Percentiles rank a stretch among this genome's conserved stretches.
phyloP scores from a whole-genome alignment of 169 alveolate genomes.

The Cryptosporidium sp. region DNA sequence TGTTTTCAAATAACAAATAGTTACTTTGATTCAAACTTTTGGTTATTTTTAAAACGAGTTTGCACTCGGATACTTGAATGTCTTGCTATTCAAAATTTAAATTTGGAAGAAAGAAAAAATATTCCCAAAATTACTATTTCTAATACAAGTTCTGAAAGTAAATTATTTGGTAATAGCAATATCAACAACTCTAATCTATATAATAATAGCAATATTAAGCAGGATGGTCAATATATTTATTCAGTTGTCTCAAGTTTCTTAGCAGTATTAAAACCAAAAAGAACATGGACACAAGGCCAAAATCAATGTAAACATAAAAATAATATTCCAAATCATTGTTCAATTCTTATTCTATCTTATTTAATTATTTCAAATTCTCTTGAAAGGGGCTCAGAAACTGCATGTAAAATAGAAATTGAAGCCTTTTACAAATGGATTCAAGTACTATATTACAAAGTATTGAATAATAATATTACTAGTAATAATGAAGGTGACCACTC shows the following conservation, averaged over 20 bases:
- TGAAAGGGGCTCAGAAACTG: background rate
- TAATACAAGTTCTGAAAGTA: background rate
- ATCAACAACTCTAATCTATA: no score
- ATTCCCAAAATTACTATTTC: background rate
- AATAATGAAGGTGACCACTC: background rate
- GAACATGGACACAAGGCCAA: slow-evolving; percentile 41
- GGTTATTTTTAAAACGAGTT: slow-evolving; percentile 22
- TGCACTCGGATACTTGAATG: slow-evolving; percentile 15
- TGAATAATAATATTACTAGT: background rate
- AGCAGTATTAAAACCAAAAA: slow-evolving; percentile 43
- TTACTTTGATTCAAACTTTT: slow-evolving; percentile 11
- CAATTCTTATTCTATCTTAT: slow-evolving; percentile 20
- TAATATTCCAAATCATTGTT: background rate
- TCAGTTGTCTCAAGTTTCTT: slow-evolving; percentile 66
- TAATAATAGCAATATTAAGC: background rate
- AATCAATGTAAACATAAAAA: background rate
- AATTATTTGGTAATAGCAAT: background rate
- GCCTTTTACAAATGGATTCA: slow-evolving; percentile 26
- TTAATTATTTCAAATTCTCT: slow-evolving; percentile 10
- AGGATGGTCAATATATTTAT: slow-evolving; percentile 53
- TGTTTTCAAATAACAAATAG: slow-evolving; percentile 33
- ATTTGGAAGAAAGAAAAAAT: slow-evolving; percentile 18
- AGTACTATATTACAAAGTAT: slow-evolving; percentile 1
- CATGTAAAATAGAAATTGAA: slow-evolving; percentile 9
- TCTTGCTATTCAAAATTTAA: slow-evolving; percentile 21